These are phyloP conservation scores for Cyclotella baltica DNA, from an alignment of 108 stramenopile genomes.

Conservation along the genomic window DNA sequence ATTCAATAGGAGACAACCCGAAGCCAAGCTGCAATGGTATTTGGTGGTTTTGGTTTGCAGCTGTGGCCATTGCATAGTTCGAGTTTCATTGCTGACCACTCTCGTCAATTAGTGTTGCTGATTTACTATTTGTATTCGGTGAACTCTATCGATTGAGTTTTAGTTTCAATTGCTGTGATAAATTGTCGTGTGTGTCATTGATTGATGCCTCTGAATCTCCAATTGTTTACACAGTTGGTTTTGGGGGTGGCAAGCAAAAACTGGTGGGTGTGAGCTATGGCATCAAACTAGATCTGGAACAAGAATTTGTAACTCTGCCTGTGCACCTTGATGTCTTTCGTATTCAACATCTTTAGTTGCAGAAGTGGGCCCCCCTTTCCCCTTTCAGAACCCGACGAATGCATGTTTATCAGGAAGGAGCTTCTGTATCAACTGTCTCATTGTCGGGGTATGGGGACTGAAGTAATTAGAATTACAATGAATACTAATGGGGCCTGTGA, in stretches of 20 bases:
- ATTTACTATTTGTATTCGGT: neutral
- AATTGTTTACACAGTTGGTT: neutral
- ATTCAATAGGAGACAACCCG: neutral
- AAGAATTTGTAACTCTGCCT: neutral
- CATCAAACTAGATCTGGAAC: neutral
- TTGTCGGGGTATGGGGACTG: neutral
- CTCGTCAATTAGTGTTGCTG: neutral
- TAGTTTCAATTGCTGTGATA: neutral
- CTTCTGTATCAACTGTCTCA: neutral
- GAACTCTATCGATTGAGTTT: neutral
- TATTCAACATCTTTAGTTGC: neutral
- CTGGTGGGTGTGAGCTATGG: neutral
- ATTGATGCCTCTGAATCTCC: neutral
- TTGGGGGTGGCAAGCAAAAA: neutral
- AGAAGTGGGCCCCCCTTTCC: too few species aligned
- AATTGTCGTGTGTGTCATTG: neutral
- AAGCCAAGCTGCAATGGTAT: neutral
- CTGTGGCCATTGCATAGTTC: neutral
- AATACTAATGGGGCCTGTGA: neutral
- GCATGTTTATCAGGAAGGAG: neutral
- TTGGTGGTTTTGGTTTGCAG: neutral
- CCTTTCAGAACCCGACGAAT: neutral
- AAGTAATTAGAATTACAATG: neutral
- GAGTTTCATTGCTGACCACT: neutral
- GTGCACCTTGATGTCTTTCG: neutral